Conservation (phyloP, 108 stramenopile species). For the Skeletonema marinoi region DNA sequence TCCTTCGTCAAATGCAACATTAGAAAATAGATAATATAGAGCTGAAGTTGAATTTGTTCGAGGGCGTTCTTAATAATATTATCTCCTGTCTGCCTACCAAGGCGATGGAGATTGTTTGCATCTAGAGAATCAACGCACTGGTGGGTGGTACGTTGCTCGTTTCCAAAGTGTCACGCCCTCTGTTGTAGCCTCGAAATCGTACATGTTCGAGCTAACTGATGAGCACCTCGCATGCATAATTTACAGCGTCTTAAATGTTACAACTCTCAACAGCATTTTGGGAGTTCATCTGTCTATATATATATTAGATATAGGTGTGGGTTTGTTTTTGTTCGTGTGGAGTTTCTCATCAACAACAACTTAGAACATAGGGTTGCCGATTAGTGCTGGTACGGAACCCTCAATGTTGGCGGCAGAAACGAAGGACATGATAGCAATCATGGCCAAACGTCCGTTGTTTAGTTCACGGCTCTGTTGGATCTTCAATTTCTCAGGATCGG, state of each 20-base stretch:
- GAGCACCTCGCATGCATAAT: too few relatives aligned
- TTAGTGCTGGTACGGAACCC: constrained; percentile 63
- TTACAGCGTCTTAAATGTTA: neutral
- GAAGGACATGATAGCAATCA: constrained; percentile 86
- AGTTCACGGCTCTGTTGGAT: constrained; percentile 30
- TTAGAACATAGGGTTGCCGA: constrained; percentile 63
- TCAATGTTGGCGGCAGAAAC: constrained; percentile 68
- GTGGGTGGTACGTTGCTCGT: too few relatives aligned
- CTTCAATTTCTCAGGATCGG: constrained; percentile 32
- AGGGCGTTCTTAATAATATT: neutral
- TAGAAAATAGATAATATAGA: constrained; percentile 10
- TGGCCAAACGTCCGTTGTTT: constrained; percentile 66
- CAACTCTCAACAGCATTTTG: neutral
- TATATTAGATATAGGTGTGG: neutral
- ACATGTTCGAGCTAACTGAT: too few relatives aligned
- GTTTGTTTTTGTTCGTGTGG: neutral
- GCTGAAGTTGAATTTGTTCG: neutral
- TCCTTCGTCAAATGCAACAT: constrained; percentile 57
- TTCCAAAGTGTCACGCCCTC: too few relatives aligned
- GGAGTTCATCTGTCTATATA: neutral
- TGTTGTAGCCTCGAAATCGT: too few relatives aligned
- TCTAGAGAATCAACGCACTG: too few relatives aligned
- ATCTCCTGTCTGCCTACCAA: neutral
- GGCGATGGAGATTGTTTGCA: too few relatives aligned
- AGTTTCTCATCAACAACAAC: neutral